Percentiles rank a stretch among this genome's conserved stretches.
Evolutionary conservation across 345 rosid species (phyloP).

Genomic region (Orychophragmus violaceus): DNA sequence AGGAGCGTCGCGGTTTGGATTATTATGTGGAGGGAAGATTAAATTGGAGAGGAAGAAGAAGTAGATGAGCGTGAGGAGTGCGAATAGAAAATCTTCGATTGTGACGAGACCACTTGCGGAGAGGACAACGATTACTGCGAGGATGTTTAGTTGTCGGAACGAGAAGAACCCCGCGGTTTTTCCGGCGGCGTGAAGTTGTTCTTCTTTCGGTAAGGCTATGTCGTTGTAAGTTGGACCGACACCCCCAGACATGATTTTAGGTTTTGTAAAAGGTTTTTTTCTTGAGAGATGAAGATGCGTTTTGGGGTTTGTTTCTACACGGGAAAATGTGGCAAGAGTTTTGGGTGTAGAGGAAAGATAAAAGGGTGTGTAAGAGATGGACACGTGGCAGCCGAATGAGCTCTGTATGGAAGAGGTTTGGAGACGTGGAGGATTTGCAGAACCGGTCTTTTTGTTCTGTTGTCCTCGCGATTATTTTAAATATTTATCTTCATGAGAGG

Average conservation of each 20-base stretch:
- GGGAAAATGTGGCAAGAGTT: neutral
- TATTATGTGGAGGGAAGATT: conserved; percentile 46
- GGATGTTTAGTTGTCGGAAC: conserved; percentile 58
- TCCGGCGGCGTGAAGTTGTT: conserved; percentile 16
- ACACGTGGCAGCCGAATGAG: conserved; percentile 21
- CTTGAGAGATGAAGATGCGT: neutral
- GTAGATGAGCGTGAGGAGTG: conserved; percentile 49
- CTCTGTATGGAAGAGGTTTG: conserved; percentile 16
- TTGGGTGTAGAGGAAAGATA: conserved; percentile 5
- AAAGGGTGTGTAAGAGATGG: neutral
- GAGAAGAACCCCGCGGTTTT: conserved; percentile 30
- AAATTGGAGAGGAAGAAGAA: conserved; percentile 51
- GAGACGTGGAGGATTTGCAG: conserved; percentile 19
- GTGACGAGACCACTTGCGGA: conserved; percentile 69
- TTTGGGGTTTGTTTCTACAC: neutral
- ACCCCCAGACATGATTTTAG: conserved; percentile 63
- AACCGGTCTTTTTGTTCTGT: neutral
- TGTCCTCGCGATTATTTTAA: neutral
- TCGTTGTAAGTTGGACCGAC: conserved; percentile 57
- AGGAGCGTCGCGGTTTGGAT: conserved; percentile 30
- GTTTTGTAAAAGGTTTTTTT: neutral
- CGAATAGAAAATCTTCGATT: conserved; percentile 49
- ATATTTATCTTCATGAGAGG: no score
- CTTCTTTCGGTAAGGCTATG: conserved; percentile 49
- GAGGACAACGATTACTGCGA: conserved; percentile 49